Conservation (phyloP, 2,329 filamentous ascomycete genomes). For the Aaosphaeria pasadenensis region DNA sequence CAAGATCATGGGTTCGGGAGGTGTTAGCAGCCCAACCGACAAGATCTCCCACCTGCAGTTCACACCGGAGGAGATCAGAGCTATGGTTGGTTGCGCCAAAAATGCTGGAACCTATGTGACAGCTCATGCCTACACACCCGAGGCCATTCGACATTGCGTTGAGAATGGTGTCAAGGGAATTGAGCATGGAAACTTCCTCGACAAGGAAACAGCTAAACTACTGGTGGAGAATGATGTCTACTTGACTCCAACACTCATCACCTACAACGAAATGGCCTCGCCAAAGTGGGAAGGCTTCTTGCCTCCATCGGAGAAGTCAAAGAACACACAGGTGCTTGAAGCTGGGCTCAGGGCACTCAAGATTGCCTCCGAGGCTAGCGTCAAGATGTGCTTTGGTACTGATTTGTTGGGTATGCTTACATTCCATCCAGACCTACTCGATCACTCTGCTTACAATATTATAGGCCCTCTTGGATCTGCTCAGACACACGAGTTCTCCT, state of each 20-base stretch:
- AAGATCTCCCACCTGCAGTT: slow-evolving; percentile 55
- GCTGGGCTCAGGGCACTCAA: slow-evolving; percentile 18
- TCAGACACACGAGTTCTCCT: slow-evolving; percentile 41
- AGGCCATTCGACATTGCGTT: slow-evolving; percentile 54
- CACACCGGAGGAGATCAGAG: slow-evolving; percentile 54
- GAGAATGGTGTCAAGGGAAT: slow-evolving; percentile 55
- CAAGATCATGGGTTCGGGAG: slow-evolving; percentile 60
- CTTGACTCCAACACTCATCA: not conserved
- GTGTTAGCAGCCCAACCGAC: slow-evolving; percentile 57
- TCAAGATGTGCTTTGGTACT: slow-evolving; percentile 56
- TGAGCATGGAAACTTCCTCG: slow-evolving; percentile 61
- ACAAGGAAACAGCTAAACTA: slow-evolving; percentile 51
- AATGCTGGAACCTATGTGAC: slow-evolving; percentile 53
- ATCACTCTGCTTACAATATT: no score
- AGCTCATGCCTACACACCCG: slow-evolving; percentile 36
- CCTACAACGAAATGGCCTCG: not conserved
- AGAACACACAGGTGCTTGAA: not conserved
- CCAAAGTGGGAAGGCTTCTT: not conserved
- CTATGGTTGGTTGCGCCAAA: slow-evolving; percentile 51
- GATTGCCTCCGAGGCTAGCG: slow-evolving; percentile 51
- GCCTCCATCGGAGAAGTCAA: not conserved
- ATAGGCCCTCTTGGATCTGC: slow-evolving; percentile 40
- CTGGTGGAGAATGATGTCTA: slow-evolving; percentile 42
- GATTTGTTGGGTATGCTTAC: slow-evolving; percentile 47
- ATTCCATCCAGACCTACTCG: no score